phyloP scores from a whole-genome alignment of 768 basidiomycete genomes.

The Naganishia antarctica region DNA sequence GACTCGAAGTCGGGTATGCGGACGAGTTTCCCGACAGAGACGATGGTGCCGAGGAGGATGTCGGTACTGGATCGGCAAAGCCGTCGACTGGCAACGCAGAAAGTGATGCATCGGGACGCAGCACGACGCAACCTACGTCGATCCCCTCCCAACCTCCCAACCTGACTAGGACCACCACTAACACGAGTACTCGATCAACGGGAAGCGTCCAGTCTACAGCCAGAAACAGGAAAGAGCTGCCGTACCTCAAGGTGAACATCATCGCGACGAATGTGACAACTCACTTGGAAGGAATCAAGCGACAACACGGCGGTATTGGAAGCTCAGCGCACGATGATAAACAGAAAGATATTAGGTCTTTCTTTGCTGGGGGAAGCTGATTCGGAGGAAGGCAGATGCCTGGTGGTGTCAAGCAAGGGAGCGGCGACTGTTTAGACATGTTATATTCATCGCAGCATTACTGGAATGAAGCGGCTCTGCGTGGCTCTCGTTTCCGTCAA shows the following conservation, averaged over 20 bases:
- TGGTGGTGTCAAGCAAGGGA: no score
- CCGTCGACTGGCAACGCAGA: background rate
- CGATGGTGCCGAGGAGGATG: background rate
- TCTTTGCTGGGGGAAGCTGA: constrained; percentile 83
- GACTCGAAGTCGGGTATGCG: constrained; percentile 41
- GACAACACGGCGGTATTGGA: constrained; percentile 74
- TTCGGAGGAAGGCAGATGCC: no score
- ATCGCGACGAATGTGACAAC: constrained; percentile 45
- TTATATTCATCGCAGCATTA: no score
- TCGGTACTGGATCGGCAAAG: constrained; percentile 10
- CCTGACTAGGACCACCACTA: constrained; percentile 32
- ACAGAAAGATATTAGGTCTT: constrained; percentile 69
- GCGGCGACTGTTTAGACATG: no score
- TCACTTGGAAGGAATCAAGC: constrained; percentile 51
- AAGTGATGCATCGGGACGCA: background rate
- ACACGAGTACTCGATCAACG: constrained; percentile 12
- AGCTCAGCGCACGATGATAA: constrained; percentile 65
- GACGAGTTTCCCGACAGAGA: constrained; percentile 26
- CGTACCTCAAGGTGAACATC: constrained; percentile 38
- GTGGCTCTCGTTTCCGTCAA: no score
- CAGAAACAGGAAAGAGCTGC: constrained; percentile 29
- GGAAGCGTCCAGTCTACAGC: constrained; percentile 22
- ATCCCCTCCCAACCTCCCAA: constrained; percentile 14
- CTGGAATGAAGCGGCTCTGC: no score
- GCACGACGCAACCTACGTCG: constrained; percentile 16